Percentiles rank a stretch among this genome's conserved stretches.
These are phyloP conservation scores for Auricularia sp. DNA, from an alignment of 768 basidiomycete species.

Conservation along the genomic window DNA sequence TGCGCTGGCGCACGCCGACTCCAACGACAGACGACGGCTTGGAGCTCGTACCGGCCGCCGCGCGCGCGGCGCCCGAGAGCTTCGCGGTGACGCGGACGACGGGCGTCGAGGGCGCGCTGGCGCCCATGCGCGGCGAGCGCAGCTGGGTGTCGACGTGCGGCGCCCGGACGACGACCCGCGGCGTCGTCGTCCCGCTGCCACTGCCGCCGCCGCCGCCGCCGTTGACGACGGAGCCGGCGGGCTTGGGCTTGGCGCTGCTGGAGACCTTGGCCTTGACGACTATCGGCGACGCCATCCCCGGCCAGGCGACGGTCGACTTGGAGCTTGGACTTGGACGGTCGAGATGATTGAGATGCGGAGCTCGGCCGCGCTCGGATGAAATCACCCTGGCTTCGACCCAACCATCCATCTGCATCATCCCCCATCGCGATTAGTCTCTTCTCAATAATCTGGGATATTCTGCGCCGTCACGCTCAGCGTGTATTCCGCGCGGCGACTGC, in stretches of 20 bases:
- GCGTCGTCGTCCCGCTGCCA: slow-evolving; percentile 18
- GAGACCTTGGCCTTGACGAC: slow-evolving; percentile 53
- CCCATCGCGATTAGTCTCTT: too few relatives aligned
- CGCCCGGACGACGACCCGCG: slow-evolving; percentile 17
- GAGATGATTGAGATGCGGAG: too few relatives aligned
- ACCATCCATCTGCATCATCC: too few relatives aligned
- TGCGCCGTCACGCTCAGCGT: too few relatives aligned
- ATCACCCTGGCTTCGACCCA: too few relatives aligned
- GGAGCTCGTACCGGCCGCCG: slow-evolving; percentile 41
- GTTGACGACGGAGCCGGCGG: slow-evolving; percentile 14
- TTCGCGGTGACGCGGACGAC: slow-evolving; percentile 18
- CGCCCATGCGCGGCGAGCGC: slow-evolving; percentile 14
- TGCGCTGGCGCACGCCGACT: slow-evolving; percentile 12
- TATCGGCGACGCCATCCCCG: not conserved
- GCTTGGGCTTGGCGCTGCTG: slow-evolving; percentile 29
- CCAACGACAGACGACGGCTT: slow-evolving; percentile 37
- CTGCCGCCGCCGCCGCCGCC: slow-evolving; percentile 17
- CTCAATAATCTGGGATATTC: too few relatives aligned
- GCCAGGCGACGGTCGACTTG: not conserved
- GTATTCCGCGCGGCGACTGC: too few relatives aligned
- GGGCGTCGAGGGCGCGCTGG: slow-evolving; percentile 10
- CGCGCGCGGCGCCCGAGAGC: slow-evolving; percentile 22
- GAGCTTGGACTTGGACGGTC: too few relatives aligned
- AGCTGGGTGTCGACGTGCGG: slow-evolving; percentile 10
- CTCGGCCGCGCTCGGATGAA: too few relatives aligned